These are phyloP conservation scores for Aureobasidium uvarum DNA, from an alignment of 2,329 filamentous ascomycete genomes.

Conservation along the genomic window DNA sequence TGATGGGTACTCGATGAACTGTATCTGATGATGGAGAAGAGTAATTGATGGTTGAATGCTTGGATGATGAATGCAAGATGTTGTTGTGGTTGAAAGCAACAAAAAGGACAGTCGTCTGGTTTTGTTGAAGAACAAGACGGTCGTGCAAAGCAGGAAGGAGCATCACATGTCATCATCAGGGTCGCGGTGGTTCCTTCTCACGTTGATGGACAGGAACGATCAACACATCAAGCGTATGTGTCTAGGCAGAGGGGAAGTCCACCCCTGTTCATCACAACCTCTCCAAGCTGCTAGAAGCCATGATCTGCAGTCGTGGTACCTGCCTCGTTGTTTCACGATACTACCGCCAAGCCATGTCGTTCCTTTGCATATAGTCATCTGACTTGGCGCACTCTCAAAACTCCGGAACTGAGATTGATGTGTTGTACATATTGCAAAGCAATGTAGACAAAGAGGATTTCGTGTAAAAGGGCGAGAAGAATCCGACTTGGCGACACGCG, in stretches of 20 bases:
- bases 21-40: neutral
- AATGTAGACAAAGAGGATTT: neutral
- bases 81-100: neutral
- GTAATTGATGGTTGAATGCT: neutral
- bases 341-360: neutral
- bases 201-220: neutral
- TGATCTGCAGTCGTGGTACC: slow-evolving; percentile 17
- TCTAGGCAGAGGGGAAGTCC: neutral
- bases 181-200: neutral
- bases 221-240: neutral
- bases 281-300: neutral
- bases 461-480: slow-evolving; percentile 1
- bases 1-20: neutral
- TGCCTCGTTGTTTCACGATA: slow-evolving; percentile 11
- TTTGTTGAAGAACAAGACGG: slow-evolving; percentile 8
- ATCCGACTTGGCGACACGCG: slow-evolving; percentile 17
- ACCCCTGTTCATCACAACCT: slow-evolving; percentile 21
- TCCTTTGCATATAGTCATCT: neutral
- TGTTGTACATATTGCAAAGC: neutral
- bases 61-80: slow-evolving; percentile 10
- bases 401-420: neutral
- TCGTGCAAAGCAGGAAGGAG: slow-evolving; percentile 16
- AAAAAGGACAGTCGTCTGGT: neutral
- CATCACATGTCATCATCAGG: slow-evolving; percentile 13
- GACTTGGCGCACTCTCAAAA: neutral